phyloP scores from a whole-genome alignment of 2,329 filamentous ascomycete species.

The Neoscytalidium dimidiatum region DNA sequence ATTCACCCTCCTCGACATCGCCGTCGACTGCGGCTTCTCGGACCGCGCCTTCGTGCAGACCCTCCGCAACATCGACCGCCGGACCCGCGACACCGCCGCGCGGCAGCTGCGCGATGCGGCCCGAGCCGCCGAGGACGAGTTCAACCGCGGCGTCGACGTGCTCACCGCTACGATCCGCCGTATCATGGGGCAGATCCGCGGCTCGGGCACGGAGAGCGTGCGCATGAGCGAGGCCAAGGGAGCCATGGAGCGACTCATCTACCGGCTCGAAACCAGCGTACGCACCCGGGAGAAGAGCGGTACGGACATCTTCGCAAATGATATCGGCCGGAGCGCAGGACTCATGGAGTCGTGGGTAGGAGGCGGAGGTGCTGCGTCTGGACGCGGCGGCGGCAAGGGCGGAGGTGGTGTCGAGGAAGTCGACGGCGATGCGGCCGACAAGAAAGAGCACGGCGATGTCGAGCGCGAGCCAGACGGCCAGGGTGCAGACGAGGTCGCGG shows the following conservation, averaged over 20 bases:
- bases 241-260: conserved; percentile 71
- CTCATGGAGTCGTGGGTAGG: conserved; percentile 4
- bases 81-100: conserved; percentile 10
- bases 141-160: conserved; percentile 71
- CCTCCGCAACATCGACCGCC: conserved; percentile 29
- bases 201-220: conserved; percentile 57
- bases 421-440: conserved; percentile 5
- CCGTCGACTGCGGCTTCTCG: conserved; percentile 65
- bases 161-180: conserved; percentile 50
- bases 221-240: conserved; percentile 76
- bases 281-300: conserved; percentile 15
- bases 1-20: conserved; percentile 70
- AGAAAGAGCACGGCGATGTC: conserved; percentile 3
- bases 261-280: conserved; percentile 60
- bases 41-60: conserved; percentile 23
- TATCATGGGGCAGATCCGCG: conserved; percentile 51
- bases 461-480: neutral
- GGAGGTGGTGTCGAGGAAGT: conserved; percentile 9
- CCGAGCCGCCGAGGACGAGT: conserved; percentile 48
- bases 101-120: conserved; percentile 10
- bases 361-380: neutral
- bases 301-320: conserved; percentile 2
- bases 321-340: neutral
- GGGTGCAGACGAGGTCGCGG: conserved; percentile 3
- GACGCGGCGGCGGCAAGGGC: neutral